Evolutionary conservation across 495 filamentous ascomycete species (phyloP).

Genomic region (Glutinoglossum americanum): DNA sequence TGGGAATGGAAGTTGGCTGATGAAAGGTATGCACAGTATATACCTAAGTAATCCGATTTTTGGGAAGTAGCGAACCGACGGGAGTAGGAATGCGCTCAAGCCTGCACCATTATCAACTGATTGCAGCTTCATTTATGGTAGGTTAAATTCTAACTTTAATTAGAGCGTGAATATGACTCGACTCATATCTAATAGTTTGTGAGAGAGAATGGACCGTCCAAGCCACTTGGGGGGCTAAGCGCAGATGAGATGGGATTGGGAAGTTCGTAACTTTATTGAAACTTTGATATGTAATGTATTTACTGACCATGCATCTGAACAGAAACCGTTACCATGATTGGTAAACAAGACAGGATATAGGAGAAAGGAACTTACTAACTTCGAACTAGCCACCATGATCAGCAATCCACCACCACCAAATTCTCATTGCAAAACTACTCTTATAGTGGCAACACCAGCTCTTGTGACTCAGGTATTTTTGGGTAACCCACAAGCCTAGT

Average conservation of each 20-base stretch:
- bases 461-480: not conserved
- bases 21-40: not conserved
- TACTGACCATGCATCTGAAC: not conserved
- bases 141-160: not conserved
- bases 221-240: not conserved
- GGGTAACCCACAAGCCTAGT: not conserved
- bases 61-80: not conserved
- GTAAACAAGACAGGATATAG: not conserved
- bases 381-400: not conserved
- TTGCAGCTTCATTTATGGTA: not conserved
- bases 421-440: not conserved
- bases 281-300: too few relatives aligned
- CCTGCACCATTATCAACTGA: not conserved
- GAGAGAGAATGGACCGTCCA: not conserved
- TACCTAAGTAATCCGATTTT: not conserved
- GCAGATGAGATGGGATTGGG: constrained; percentile 5
- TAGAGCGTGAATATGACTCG: not conserved
- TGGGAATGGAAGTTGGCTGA: not conserved
- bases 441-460: constrained; percentile 1
- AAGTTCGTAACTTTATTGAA: not conserved
- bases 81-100: not conserved
- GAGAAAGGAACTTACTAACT: not conserved
- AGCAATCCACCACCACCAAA: constrained; percentile 1
- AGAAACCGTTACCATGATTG: not conserved
- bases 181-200: not conserved